phyloP scores from a whole-genome alignment of 2,329 filamentous ascomycete genomes.

The Aureobasidium sp. region DNA sequence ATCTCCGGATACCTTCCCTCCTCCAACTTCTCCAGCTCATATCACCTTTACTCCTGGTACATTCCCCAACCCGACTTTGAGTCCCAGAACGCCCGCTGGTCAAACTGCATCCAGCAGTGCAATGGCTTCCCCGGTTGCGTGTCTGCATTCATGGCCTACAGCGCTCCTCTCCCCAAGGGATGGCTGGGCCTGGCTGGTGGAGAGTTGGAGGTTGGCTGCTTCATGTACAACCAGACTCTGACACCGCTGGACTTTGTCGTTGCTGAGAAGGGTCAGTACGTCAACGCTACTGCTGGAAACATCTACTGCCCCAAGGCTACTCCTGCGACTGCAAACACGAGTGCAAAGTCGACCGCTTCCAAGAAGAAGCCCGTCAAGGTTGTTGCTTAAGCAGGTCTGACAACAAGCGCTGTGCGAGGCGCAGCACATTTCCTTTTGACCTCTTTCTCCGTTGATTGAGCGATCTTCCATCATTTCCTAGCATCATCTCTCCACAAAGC shows the following conservation, averaged over 20 bases:
- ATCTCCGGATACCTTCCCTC: slow-evolving; percentile 21
- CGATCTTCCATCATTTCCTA: neutral
- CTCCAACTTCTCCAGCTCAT: slow-evolving; percentile 15
- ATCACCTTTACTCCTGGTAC: slow-evolving; percentile 28
- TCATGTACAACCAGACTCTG: slow-evolving; percentile 26
- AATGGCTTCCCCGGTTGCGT: slow-evolving; percentile 31
- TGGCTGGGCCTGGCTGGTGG: slow-evolving; percentile 27
- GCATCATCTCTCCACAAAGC: neutral
- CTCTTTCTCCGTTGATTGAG: neutral
- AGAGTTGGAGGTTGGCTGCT: slow-evolving; percentile 25
- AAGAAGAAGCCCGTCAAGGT: slow-evolving; percentile 5
- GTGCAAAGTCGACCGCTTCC: neutral
- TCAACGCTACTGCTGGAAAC: slow-evolving; percentile 23
- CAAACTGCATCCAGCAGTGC: slow-evolving; percentile 32
- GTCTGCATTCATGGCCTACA: slow-evolving; percentile 28
- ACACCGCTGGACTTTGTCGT: slow-evolving; percentile 22
- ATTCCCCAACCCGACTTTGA: slow-evolving; percentile 18
- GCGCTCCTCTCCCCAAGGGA: slow-evolving; percentile 27
- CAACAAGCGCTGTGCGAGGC: no score
- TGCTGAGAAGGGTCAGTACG: slow-evolving; percentile 24
- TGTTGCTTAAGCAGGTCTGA: neutral
- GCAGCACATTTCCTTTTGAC: neutral
- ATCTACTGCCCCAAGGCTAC: slow-evolving; percentile 22
- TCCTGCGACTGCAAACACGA: neutral
- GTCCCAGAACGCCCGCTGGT: slow-evolving; percentile 15